Evolutionary conservation across 202 grass and related monocot species (phyloP).

Genomic region (Setaria italica): DNA sequence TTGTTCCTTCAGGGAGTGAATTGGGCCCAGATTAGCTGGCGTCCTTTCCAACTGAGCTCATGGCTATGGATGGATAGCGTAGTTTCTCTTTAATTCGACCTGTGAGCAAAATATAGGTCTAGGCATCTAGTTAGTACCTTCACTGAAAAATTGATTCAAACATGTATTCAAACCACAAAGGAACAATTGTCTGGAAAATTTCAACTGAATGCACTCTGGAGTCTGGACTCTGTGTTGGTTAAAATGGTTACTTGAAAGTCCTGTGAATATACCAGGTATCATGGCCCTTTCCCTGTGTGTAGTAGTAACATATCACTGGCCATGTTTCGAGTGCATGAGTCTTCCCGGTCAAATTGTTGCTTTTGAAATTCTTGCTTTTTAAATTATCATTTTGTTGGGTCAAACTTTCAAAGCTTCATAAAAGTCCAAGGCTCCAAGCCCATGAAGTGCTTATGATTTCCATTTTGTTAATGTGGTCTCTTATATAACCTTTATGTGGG

Average conservation of each 20-base stretch:
- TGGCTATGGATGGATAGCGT: not conserved
- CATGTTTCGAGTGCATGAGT: not conserved
- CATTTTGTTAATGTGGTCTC: not conserved
- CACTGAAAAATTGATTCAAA: not conserved
- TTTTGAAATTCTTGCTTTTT: slow-evolving; percentile 7
- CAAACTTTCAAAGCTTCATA: slow-evolving; percentile 1
- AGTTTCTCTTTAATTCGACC: not conserved
- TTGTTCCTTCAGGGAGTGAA: not conserved
- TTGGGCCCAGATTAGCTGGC: slow-evolving; percentile 1
- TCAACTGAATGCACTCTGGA: not conserved
- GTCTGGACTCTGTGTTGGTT: not conserved
- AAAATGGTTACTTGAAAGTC: not conserved
- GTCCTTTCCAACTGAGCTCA: not conserved
- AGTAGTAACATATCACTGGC: not conserved
- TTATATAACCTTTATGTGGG: slow-evolving; percentile 2
- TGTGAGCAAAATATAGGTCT: slow-evolving; percentile 1
- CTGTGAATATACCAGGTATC: not conserved
- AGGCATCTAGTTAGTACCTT: not conserved
- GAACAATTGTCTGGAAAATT: not conserved
- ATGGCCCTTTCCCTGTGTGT: not conserved
- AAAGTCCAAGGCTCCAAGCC: not conserved
- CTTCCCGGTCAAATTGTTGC: not conserved
- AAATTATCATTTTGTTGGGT: slow-evolving; percentile 3
- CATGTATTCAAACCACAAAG: not conserved
- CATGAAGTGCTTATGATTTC: not conserved